These are phyloP conservation scores for Diaporthe velutina DNA, from an alignment of 2,329 filamentous ascomycete species.

Conservation along the genomic window DNA sequence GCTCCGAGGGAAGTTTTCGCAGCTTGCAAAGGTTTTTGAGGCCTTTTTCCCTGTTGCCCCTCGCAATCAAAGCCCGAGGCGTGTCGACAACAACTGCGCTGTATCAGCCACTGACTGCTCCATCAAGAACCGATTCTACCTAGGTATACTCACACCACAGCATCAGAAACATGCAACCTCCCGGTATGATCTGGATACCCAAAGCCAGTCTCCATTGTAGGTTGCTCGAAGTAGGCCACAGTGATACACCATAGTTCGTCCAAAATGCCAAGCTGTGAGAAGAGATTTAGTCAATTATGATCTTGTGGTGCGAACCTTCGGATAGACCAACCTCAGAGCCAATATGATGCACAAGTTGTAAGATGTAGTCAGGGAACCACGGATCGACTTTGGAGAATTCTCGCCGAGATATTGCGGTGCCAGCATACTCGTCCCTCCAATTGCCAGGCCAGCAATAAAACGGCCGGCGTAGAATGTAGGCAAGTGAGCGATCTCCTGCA, in stretches of 20 bases:
- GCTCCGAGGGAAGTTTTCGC: conserved; percentile 52
- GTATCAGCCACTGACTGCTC: background rate
- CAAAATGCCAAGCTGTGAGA: conserved; percentile 39
- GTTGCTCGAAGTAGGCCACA: conserved; percentile 39
- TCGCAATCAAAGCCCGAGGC: conserved; percentile 51
- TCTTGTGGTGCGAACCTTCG: conserved; percentile 36
- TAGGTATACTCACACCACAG: conserved; percentile 40
- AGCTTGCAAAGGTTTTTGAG: conserved; percentile 53
- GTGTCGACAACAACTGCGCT: conserved; percentile 50
- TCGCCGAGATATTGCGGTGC: conserved; percentile 57
- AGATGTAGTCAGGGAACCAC: conserved; percentile 54
- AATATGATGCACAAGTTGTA: conserved; percentile 56
- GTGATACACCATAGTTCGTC: conserved; percentile 46
- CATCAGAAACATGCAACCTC: conserved; percentile 51
- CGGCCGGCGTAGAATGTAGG: conserved; percentile 53
- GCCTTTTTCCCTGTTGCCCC: conserved; percentile 51
- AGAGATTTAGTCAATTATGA: background rate
- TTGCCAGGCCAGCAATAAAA: conserved; percentile 51
- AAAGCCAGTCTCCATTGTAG: conserved; percentile 53
- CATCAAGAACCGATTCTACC: background rate
- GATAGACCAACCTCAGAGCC: conserved; percentile 41
- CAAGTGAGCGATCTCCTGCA: conserved; percentile 53
- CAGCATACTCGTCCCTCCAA: conserved; percentile 53
- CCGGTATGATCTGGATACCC: conserved; percentile 54
- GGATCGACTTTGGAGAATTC: conserved; percentile 54